phyloP scores from a whole-genome alignment of 164 flowering plant genomes.

The Paratinospora sagittata region DNA sequence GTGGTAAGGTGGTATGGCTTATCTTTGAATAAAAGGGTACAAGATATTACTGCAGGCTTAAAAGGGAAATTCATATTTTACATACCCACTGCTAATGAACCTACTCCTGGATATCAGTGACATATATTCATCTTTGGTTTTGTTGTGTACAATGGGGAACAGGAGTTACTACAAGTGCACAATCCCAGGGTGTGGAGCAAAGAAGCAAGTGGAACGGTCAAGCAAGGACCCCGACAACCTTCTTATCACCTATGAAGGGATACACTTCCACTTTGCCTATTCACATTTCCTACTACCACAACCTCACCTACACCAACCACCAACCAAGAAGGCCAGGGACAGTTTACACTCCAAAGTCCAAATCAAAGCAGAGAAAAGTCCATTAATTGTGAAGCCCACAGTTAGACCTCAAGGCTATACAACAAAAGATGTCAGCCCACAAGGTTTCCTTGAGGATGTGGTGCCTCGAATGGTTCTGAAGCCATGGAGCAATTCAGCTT shows the following conservation, averaged over 20 bases:
- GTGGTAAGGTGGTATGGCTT: background rate
- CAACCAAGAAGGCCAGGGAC: conserved; percentile 23
- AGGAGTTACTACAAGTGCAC: conserved; percentile 96
- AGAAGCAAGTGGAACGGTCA: conserved; percentile 83
- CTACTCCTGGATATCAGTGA: background rate
- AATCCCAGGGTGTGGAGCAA: conserved; percentile 83
- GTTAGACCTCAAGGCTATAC: conserved; percentile 7
- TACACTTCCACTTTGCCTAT: conserved; percentile 78
- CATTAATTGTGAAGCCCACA: background rate
- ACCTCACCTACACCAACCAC: conserved; percentile 6
- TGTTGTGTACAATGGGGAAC: conserved; percentile 8
- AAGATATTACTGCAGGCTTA: background rate
- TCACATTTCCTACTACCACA: conserved; percentile 37
- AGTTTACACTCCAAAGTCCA: conserved; percentile 7
- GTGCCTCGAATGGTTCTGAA: conserved; percentile 64
- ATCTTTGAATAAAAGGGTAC: background rate
- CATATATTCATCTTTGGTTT: background rate
- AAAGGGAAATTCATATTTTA: background rate
- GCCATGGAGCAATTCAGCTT: conserved; percentile 29
- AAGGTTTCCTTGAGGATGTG: conserved; percentile 81
- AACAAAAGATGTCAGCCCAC: conserved; percentile 16
- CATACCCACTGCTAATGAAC: background rate
- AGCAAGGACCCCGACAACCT: conserved; percentile 68
- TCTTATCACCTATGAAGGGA: conserved; percentile 87
- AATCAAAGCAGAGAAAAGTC: background rate